Evolutionary conservation across 2,329 filamentous ascomycete species (phyloP), one percentile per base, ranked within the genome.

Genomic region (Anthostomella pinea): DNA sequence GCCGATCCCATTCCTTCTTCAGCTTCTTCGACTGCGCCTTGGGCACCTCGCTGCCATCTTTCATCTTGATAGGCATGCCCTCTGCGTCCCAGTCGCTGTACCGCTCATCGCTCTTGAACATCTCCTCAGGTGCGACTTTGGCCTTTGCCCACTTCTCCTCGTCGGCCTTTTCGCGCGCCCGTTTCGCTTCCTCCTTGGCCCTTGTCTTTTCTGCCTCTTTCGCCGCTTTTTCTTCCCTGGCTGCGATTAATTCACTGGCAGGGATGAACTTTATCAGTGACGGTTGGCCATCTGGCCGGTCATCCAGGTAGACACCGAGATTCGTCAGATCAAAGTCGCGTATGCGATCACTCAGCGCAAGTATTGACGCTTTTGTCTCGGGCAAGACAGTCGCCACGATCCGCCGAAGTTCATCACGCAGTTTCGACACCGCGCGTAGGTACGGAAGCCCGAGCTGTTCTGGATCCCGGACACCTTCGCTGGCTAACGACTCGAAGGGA

Each of bases 1-100:
- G 91, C 59, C 74, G 81, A 52, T 94, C 85, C 87, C 87, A 95
- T 38, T 88, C 83, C 71, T 96, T 96, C 66, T 73, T 82, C 51
- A 95, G 63, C 69, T 87, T 90, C 74, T 96, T 96, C 33, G 67
- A 57, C 56, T 81, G 77, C 41, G 76, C 85, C 71, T 95, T 95
- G 4, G 86, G 77, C 23, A 96, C 72, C 50, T 94, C 87, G 43
- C 79, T 81, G 0, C 88, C 89, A 20, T 86, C 81, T 44, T 79
- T 81, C 59, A 89, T 79, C 64, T 81, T 86, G 0, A 77, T 85
- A 2, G 91, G 90, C 45, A 95, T 45, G 0, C 90, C 90, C 39
- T 91, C 83, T 5, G 75, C 81, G 57, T 95, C 88, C 87, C 87
- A 95, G 13, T 76, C 86, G 48, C 72, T 78, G 56, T 82, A 95